Base-by-base conservation (phyloP, 2,329 filamentous ascomycete genomes). In the Arthroderma sp. region DNA sequence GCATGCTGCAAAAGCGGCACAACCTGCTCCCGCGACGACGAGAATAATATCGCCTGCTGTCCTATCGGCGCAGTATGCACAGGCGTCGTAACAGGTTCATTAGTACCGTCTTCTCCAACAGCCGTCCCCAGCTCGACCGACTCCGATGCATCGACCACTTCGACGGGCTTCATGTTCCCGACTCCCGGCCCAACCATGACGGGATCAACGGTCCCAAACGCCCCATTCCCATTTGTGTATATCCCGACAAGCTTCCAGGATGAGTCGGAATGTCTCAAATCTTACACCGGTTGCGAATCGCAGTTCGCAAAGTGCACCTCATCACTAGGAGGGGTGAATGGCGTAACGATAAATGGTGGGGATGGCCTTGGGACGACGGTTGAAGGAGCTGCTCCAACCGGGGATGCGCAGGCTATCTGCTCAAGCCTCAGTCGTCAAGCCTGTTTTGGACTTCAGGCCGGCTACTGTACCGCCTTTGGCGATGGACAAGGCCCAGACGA, bases 1-100 rank as follows among this genome's bases (percentile, higher is more conserved):
- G 66, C 75, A 44, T 81, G 77, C 66, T 81, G 77, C 59, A 63
- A 63, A 31, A 60, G 63, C 36, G 66, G 65, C 40, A 69, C 73
- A 22, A 65, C 68, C 46, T 81, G 77, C 62, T 69, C 71, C 36
- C 66, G 69, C 42, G 77, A 81, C 58, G 60, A 61, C 36, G 72
- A 68, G 33, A 68, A 75, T 44, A 67, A 78, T 49, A 71, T 80
- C 44, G 77, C 76, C 27, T 81, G 77, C 65, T 81, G 77, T 60
- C 75, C 75, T 0, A 66, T 61, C 28, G 70, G 72, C 42, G 71
- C 72, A 9, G 69, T 64, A 29, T 81, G 77, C 54, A 79, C 76
- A 0, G 77, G 77, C 2, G 69, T 65, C 6, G 66, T 79, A 6
- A 59, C 65, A 0, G 53, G 53, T 22, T 38, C 52, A 5, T 47